Percentiles rank a stretch among this genome's conserved stretches.
These are phyloP conservation scores for Pezicula rhizophila DNA, from an alignment of 2,329 filamentous ascomycete species.

Conservation along the genomic window DNA sequence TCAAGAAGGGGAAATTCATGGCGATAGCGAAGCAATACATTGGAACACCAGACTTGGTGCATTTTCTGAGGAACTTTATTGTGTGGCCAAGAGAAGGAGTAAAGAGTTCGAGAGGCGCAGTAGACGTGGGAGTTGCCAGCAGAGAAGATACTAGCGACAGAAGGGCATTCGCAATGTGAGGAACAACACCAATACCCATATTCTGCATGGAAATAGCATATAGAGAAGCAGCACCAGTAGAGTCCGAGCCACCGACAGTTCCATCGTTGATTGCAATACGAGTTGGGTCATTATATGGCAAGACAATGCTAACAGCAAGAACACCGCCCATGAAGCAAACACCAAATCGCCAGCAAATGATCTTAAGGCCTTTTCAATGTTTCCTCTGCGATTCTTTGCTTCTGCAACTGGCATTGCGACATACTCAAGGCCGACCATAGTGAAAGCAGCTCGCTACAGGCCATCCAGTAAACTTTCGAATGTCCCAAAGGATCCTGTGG, in stretches of 20 bases:
- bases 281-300: conserved; percentile 47
- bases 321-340: conserved; percentile 54
- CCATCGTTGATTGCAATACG: too few relatives aligned
- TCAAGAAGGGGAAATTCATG: conserved; percentile 47
- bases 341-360: conserved; percentile 54
- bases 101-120: too few relatives aligned
- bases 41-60: too few relatives aligned
- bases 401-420: conserved; percentile 42
- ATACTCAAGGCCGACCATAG: conserved; percentile 49
- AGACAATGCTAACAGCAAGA: conserved; percentile 46
- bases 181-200: conserved; percentile 44
- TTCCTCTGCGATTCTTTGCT: conserved; percentile 43
- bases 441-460: conserved; percentile 42
- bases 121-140: too few relatives aligned
- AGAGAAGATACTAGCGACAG: too few relatives aligned
- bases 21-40: conserved; percentile 50
- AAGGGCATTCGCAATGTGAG: conserved; percentile 58
- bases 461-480: conserved; percentile 62
- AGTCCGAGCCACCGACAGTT: conserved; percentile 33
- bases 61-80: too few relatives aligned
- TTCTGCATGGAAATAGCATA: conserved; percentile 58
- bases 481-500: conserved; percentile 52
- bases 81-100: too few relatives aligned
- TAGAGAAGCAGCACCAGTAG: conserved; percentile 50
- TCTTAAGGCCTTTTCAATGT: conserved; percentile 52